Evolutionary conservation across 371 early-diverging fungal species (phyloP), one percentile per base, ranked within the genome.

Genomic region (Cokeromyces recurvatus): DNA sequence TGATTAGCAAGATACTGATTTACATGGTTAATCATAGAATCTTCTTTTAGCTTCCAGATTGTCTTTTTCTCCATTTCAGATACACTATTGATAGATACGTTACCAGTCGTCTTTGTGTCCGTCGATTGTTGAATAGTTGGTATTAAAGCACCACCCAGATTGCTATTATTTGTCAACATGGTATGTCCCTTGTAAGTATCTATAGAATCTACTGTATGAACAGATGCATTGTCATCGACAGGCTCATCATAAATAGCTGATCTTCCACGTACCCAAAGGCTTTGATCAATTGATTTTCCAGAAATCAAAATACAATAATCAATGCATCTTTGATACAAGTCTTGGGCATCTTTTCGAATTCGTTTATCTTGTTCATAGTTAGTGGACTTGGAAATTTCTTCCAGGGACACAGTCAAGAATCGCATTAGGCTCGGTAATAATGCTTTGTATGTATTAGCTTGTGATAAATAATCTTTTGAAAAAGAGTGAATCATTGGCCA

Each of bases 241-340:
- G 25, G 12, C 17, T 70, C 66, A 19, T 72, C 73, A 32, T 76
- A 66, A 1, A 67, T 48, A 11, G 67, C 60, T 12, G 65, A 51
- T n/a, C 54, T 27, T 14, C 87, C 69, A 17, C 88, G 68, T 25
- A 85, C 59, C 89, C 90, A 87, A 1, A 81, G 59, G 14, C 86
- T 78, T 50, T 86, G 85, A 37, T 88, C 89, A 55, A 88, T 83
- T 16, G 87, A 77, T 16, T 85, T 81, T 6, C 91, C 91, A 0
- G 84, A 79, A 48, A 87, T 83, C 53, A 86, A 66, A 16, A 90
- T 81, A 49, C 90, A 88, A 31, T 79, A 82, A 46, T 91, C 92
- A 20, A 84, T 66, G 31, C 88, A 77, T 2, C 86, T 77, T 53
- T 81, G 81, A 47, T 82, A 85, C 12, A 80, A 40, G 16, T 87